Evolutionary conservation across 805 yeast species (phyloP), one percentile per base, ranked within the genome.

Genomic region (Lipomyces yamanashiensis): DNA sequence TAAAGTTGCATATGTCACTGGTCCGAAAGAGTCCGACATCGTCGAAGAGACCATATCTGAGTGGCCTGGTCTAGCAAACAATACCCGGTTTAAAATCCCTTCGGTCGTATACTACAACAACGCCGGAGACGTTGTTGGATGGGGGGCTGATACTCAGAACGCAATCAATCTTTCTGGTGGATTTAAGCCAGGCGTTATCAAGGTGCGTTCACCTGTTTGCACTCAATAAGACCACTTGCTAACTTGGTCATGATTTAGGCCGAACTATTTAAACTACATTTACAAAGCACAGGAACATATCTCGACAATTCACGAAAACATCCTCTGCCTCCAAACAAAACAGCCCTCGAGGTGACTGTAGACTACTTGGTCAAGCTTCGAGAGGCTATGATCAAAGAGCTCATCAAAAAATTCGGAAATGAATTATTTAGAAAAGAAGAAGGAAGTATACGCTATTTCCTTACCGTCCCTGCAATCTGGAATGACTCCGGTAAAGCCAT

Each of bases 401-500:
- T 65, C 7, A 36, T 21, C 36, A 63, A 59, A 40, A 50, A 43
- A 36, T 55, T 63, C 6, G 56, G 56, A 6, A 54, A 33, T 7
- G 61, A 54, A 15, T 37, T 64, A 13, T 61, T 39, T 40, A 17
- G 17, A 9, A 37, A 37, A n/a, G 62, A 61, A 15, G 60, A 51
- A 50, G 39, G 50, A 17, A 59, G 47, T 21, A 64, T 64, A 12
- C 45, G 43, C n/a, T 66, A 66, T 40, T 36, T 64, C 45, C 54
- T 66, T 9, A 66, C 69, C 3, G 69, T 64, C 9, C 68, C 69
- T 7, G 69, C 69, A 0, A 66, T 64, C 40, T 66, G 69, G 69
- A 44, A 56, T 37, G 69, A 66, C 43, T 55, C 68, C 2, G 69
- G 64, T 36, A 64, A 64, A 41, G 36, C 48, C 12, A 34, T 47